Percentiles rank a stretch among this genome's conserved stretches.
Conservation (phyloP, 352 stramenopile species). For the Pythium guiyangense region DNA sequence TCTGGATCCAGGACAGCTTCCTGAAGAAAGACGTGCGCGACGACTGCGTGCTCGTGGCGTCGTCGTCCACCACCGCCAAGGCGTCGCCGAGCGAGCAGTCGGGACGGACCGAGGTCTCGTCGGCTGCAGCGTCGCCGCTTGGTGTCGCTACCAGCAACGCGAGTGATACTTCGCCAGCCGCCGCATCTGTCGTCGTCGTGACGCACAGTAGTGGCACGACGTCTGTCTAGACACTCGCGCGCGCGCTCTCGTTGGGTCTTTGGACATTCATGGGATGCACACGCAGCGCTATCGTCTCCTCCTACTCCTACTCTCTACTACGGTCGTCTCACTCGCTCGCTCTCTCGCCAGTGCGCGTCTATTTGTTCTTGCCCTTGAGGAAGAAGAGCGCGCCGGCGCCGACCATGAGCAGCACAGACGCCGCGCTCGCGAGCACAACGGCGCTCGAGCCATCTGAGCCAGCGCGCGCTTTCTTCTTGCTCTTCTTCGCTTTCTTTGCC, state of each 20-base stretch:
- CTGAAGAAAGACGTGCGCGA: slow-evolving; percentile 81
- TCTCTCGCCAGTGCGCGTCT: neutral
- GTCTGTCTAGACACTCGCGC: no score
- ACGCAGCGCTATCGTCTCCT: neutral
- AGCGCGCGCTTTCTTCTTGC: slow-evolving; percentile 27
- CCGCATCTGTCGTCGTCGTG: neutral
- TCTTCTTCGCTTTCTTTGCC: slow-evolving; percentile 33
- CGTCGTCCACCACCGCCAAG: slow-evolving; percentile 15
- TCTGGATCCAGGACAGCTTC: slow-evolving; percentile 89
- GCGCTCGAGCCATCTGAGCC: slow-evolving; percentile 5
- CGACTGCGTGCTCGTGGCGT: slow-evolving; percentile 43
- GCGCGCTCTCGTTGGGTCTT: neutral
- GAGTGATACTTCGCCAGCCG: neutral
- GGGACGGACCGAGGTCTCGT: slow-evolving; percentile 12
- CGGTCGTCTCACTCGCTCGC: neutral
- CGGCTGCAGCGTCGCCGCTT: neutral
- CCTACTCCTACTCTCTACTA: neutral
- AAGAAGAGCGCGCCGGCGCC: slow-evolving; percentile 49
- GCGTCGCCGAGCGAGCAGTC: slow-evolving; percentile 19
- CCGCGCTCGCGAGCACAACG: slow-evolving; percentile 30
- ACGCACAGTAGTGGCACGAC: neutral
- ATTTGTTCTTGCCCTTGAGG: slow-evolving; percentile 53
- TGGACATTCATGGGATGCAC: neutral
- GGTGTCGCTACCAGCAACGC: neutral
- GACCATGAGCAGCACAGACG: slow-evolving; percentile 39